A percentile compares a stretch with the other conserved stretches of the same genome.
Evolutionary conservation across 2,329 filamentous ascomycete species (phyloP).

Genomic region (Tolypocladium album): DNA sequence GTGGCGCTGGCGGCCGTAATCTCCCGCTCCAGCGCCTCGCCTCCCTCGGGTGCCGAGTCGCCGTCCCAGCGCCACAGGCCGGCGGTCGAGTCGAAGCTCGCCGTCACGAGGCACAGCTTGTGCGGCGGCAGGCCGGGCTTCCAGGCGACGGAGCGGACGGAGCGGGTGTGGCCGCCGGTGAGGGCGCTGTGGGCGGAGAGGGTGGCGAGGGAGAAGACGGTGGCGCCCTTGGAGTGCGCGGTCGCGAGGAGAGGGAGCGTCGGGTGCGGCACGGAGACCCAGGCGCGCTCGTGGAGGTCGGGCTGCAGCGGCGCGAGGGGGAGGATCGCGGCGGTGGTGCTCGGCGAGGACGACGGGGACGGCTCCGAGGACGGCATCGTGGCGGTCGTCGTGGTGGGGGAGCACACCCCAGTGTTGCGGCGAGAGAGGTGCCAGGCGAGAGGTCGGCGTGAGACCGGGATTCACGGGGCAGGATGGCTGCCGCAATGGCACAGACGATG

Average conservation of each 20-base stretch:
- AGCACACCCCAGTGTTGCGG: neutral
- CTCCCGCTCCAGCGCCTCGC: neutral
- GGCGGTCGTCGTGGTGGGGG: neutral
- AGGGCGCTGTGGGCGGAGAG: conserved; percentile 72
- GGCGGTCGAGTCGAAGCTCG: conserved; percentile 86
- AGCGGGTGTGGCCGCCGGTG: conserved; percentile 81
- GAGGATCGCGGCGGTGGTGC: conserved; percentile 18
- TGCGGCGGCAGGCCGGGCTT: conserved; percentile 56
- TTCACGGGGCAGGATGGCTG: neutral
- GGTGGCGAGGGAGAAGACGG: conserved; percentile 76
- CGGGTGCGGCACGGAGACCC: conserved; percentile 78
- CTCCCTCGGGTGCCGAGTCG: conserved; percentile 15
- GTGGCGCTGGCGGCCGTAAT: neutral
- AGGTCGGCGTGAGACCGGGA: neutral
- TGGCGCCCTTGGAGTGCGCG: conserved; percentile 75
- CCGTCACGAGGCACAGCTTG: conserved; percentile 75
- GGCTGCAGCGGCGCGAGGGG: conserved; percentile 41
- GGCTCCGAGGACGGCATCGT: neutral
- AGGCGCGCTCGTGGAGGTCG: conserved; percentile 61
- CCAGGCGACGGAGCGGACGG: conserved; percentile 79
- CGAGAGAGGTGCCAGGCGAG: neutral
- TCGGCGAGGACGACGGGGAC: neutral
- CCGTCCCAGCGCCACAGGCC: conserved; percentile 68
- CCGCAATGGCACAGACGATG: neutral
- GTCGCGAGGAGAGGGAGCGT: conserved; percentile 82